Conservation (phyloP, 192 early-diverging fungal genomes). For the Spinellus fusiger region DNA sequence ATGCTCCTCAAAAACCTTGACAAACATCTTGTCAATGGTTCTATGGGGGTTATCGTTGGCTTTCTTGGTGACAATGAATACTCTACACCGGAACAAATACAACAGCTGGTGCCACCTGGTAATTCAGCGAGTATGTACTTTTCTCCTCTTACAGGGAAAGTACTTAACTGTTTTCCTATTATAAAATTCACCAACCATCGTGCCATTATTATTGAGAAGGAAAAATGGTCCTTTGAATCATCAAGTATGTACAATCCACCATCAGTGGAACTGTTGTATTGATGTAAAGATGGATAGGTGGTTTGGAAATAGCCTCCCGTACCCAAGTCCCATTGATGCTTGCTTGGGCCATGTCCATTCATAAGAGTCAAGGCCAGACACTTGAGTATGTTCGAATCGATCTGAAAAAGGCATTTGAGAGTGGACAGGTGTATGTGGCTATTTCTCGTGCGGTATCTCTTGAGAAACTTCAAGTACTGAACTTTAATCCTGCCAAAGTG, state of each 20-base stretch:
- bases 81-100: not conserved
- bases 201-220: constrained; percentile 46
- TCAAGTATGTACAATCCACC: constrained; percentile 15
- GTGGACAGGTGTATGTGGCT: constrained; percentile 77
- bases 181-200: constrained; percentile 33
- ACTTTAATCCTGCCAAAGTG: constrained; percentile 55
- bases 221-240: constrained; percentile 49
- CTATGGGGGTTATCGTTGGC: constrained; percentile 53
- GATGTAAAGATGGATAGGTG: not conserved
- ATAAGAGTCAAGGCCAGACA: constrained; percentile 84
- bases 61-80: constrained; percentile 11
- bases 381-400: constrained; percentile 71
- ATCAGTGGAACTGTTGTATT: not conserved
- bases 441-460: constrained; percentile 63
- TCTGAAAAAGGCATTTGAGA: constrained; percentile 70
- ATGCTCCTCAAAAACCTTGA: constrained; percentile 76
- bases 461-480: constrained; percentile 61
- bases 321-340: constrained; percentile 64
- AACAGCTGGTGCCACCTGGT: not conserved
- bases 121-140: not conserved
- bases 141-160: not conserved
- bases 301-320: not conserved
- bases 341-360: constrained; percentile 80
- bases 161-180: constrained; percentile 11
- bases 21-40: constrained; percentile 66